Evolutionary conservation across 2,329 filamentous ascomycete species (phyloP).

Genomic region (Stylonectria norvegica): DNA sequence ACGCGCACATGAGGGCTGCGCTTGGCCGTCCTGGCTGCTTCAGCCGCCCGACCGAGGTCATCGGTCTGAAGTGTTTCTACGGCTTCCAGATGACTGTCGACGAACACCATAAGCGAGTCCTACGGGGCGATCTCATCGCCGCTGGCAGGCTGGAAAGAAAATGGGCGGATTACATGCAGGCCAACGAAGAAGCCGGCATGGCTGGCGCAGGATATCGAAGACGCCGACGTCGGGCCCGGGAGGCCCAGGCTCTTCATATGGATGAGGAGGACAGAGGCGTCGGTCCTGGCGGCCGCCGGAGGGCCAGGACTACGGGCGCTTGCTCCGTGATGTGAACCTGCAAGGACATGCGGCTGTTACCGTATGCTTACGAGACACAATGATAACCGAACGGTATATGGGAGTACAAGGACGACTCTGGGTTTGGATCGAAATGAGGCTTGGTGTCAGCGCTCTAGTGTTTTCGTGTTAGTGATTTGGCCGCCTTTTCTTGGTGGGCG

Average conservation of each 20-base stretch:
- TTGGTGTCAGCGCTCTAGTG: slow-evolving; percentile 10
- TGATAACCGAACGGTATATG: background rate
- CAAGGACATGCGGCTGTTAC: background rate
- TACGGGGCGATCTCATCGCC: slow-evolving; percentile 69
- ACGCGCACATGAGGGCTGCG: slow-evolving; percentile 66
- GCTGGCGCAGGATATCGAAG: slow-evolving; percentile 64
- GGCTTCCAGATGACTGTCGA: slow-evolving; percentile 94
- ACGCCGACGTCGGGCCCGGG: slow-evolving; percentile 71
- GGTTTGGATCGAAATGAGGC: slow-evolving; percentile 4
- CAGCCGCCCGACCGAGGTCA: slow-evolving; percentile 72
- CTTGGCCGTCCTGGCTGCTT: slow-evolving; percentile 35
- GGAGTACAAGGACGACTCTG: slow-evolving; percentile 1
- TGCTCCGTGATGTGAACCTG: slow-evolving; percentile 62
- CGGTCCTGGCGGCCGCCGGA: slow-evolving; percentile 52
- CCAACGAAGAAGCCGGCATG: slow-evolving; percentile 76
- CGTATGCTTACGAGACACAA: background rate
- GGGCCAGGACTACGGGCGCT: slow-evolving; percentile 60
- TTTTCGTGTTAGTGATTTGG: slow-evolving; percentile 7
- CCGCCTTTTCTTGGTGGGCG: slow-evolving; percentile 10
- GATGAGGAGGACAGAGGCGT: slow-evolving; percentile 70
- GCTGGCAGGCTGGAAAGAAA: slow-evolving; percentile 81
- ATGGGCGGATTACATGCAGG: slow-evolving; percentile 94
- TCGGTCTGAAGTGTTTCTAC: slow-evolving; percentile 89
- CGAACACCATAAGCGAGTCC: slow-evolving; percentile 83
- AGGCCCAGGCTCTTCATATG: slow-evolving; percentile 75